Conservation (phyloP, 495 filamentous ascomycete genomes). For the Sporormia fimetaria region DNA sequence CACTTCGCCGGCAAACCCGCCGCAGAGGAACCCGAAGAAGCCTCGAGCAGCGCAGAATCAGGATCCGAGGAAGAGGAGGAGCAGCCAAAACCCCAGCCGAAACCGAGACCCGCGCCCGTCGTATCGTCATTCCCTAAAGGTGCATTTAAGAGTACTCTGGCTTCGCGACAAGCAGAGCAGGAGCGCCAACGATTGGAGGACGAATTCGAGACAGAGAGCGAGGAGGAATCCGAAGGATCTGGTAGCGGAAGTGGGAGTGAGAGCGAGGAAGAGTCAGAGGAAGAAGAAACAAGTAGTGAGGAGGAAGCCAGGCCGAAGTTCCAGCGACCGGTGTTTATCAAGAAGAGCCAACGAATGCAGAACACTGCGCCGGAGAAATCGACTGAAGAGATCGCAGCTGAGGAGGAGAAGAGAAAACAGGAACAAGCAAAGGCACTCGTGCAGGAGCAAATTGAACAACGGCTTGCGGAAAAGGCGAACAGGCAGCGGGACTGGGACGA, state of each 20-base stretch:
- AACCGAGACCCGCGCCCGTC: slow-evolving; percentile 44
- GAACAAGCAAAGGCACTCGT: slow-evolving; percentile 60
- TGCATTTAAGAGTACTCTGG: slow-evolving; percentile 31
- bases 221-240: slow-evolving; percentile 16
- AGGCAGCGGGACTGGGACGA: slow-evolving; percentile 76
- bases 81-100: slow-evolving; percentile 30
- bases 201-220: slow-evolving; percentile 30
- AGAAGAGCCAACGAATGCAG: slow-evolving; percentile 59
- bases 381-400: slow-evolving; percentile 49
- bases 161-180: slow-evolving; percentile 34
- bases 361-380: slow-evolving; percentile 14
- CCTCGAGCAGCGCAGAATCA: slow-evolving; percentile 50
- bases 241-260: slow-evolving; percentile 33
- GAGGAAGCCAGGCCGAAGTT: slow-evolving; percentile 46
- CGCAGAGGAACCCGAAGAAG: slow-evolving; percentile 50
- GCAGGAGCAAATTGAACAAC: slow-evolving; percentile 76
- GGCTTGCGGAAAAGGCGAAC: slow-evolving; percentile 59
- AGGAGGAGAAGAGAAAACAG: slow-evolving; percentile 46
- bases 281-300: slow-evolving; percentile 52
- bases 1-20: slow-evolving; percentile 78
- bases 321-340: slow-evolving; percentile 82
- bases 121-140: slow-evolving; percentile 42
- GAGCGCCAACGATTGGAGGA: slow-evolving; percentile 29
- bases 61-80: slow-evolving; percentile 48
- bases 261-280: slow-evolving; percentile 49